phyloP scores from a whole-genome alignment of 2,329 filamentous ascomycete genomes.

The Trichoderma atroviride region DNA sequence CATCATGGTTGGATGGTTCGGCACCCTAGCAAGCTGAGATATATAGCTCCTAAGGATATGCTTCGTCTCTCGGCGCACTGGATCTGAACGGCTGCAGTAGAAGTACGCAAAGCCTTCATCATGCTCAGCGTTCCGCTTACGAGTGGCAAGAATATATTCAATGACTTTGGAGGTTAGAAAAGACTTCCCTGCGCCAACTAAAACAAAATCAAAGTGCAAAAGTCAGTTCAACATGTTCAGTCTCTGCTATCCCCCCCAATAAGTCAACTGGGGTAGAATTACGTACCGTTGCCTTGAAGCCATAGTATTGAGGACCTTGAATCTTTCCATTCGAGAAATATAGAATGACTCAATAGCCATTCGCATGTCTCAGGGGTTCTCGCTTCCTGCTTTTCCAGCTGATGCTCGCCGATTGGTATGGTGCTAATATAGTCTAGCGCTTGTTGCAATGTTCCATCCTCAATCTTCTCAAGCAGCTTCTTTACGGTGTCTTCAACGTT shows the following conservation, averaged over 20 bases:
- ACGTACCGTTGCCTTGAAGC: conserved; percentile 5
- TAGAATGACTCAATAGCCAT: background rate
- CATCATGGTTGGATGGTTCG: background rate
- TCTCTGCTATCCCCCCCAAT: background rate
- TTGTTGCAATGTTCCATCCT: background rate
- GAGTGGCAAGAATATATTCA: background rate
- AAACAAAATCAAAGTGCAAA: background rate
- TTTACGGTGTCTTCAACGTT: background rate
- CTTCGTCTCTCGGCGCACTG: background rate
- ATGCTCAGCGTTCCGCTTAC: background rate
- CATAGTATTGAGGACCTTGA: background rate
- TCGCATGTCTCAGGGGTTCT: background rate
- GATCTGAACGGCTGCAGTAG: conserved; percentile 2
- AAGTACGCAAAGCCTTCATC: conserved; percentile 10
- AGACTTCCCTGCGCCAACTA: background rate
- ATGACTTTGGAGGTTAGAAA: background rate
- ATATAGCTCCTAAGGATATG: background rate
- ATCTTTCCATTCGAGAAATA: background rate
- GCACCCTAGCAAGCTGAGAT: background rate
- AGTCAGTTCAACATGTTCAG: background rate
- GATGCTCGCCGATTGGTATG: background rate
- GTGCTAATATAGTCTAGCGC: background rate
- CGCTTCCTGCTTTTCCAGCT: background rate
- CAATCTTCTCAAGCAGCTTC: background rate
- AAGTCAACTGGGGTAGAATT: background rate